Conservation (phyloP, 2,329 filamentous ascomycete species). For the Botryotinia globosa region DNA sequence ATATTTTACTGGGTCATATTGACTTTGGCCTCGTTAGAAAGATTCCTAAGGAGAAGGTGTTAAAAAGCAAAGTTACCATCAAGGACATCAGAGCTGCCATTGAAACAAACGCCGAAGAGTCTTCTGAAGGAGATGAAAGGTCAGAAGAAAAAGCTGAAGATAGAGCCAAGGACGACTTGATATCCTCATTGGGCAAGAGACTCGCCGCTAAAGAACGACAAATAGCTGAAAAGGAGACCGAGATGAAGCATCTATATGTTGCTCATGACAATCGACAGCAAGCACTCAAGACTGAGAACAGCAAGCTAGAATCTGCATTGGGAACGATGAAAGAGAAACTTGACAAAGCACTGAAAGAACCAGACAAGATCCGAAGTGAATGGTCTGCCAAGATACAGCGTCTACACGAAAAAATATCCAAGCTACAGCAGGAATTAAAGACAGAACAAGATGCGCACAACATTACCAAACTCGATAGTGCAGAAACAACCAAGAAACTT, state of each 20-base stretch:
- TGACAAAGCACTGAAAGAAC: background rate
- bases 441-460: background rate
- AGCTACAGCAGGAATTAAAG: background rate
- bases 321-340: background rate
- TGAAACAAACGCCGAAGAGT: background rate
- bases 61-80: background rate
- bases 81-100: background rate
- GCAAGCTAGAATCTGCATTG: background rate
- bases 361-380: background rate
- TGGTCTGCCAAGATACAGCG: background rate
- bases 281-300: background rate
- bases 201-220: background rate
- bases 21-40: background rate
- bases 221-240: background rate
- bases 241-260: background rate
- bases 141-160: background rate
- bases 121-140: background rate
- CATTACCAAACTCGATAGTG: background rate
- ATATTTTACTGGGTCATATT: no score
- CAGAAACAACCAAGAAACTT: background rate
- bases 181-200: background rate
- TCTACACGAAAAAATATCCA: background rate
- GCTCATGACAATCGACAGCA: background rate
- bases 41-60: background rate
- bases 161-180: background rate